Evolutionary conservation across 176 grass and related monocot genomes (phyloP).

Genomic region (Leersia perrieri): DNA sequence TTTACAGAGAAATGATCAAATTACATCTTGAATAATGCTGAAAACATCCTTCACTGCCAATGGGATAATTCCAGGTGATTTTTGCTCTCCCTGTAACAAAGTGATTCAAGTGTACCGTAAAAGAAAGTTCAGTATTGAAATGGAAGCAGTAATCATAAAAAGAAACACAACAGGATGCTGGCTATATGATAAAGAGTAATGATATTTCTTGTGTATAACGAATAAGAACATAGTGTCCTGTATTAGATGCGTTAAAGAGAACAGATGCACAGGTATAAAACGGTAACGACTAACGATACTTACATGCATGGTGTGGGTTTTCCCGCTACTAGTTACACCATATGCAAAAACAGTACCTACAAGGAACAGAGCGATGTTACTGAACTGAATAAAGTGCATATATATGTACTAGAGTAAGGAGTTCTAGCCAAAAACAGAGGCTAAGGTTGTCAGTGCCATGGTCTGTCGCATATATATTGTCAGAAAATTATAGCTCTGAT

Average conservation of each 20-base stretch:
- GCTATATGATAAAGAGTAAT: slow-evolving; percentile 21
- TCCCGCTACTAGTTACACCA: slow-evolving; percentile 97
- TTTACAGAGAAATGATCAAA: slow-evolving; percentile 16
- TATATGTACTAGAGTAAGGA: slow-evolving; percentile 4
- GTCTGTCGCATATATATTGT: neutral
- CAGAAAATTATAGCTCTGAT: neutral
- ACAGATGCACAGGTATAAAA: slow-evolving; percentile 6
- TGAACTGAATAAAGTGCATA: neutral
- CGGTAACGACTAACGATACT: slow-evolving; percentile 39
- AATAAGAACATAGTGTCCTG: neutral
- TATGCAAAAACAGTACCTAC: slow-evolving; percentile 99
- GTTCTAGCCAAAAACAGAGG: slow-evolving; percentile 22
- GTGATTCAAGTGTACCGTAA: slow-evolving; percentile 8
- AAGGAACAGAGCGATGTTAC: slow-evolving; percentile 28
- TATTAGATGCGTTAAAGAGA: neutral
- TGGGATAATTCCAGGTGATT: slow-evolving; percentile 97
- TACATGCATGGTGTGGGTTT: slow-evolving; percentile 99
- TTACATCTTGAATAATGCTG: slow-evolving; percentile 99
- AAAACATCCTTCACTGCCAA: slow-evolving; percentile 98
- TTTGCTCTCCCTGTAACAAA: slow-evolving; percentile 82
- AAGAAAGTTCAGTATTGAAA: neutral
- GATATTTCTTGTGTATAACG: slow-evolving; percentile 5
- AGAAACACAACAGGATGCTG: neutral
- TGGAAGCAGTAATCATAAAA: slow-evolving; percentile 7
- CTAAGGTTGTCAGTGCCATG: neutral